phyloP scores from a whole-genome alignment of 176 grass and related monocot species.

The Eragrostis curvula region DNA sequence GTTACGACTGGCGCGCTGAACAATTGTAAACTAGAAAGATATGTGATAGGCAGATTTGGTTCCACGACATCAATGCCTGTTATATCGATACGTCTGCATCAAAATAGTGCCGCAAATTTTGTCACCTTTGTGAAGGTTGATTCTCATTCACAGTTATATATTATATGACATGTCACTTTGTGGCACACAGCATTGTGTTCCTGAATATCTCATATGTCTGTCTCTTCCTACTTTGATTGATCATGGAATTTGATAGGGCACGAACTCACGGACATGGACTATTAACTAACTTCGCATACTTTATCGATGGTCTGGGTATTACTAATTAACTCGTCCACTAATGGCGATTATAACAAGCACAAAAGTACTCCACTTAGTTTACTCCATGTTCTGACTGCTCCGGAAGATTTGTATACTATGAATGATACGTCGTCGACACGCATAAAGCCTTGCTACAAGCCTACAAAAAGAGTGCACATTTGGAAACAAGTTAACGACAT shows the following conservation, averaged over 20 bases:
- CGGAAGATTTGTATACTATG: no score
- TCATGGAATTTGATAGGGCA: conserved; percentile 15
- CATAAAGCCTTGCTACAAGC: no score
- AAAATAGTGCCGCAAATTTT: conserved; percentile 1
- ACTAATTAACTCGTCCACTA: background rate
- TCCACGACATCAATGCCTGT: conserved; percentile 23
- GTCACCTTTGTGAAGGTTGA: conserved; percentile 8
- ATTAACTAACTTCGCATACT: background rate
- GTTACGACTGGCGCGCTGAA: background rate
- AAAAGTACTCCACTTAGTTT: background rate
- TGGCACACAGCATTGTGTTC: conserved; percentile 13
- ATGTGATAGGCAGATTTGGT: conserved; percentile 33
- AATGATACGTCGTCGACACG: no score
- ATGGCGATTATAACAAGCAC: background rate
- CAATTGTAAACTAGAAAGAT: background rate
- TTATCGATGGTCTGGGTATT: background rate
- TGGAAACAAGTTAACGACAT: no score
- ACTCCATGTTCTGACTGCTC: no score
- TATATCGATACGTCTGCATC: conserved; percentile 29
- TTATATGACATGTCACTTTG: conserved; percentile 19
- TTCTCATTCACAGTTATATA: background rate
- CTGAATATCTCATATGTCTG: background rate
- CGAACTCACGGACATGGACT: background rate
- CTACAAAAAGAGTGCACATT: no score
- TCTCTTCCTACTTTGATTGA: background rate